Percentiles rank a stretch among this genome's conserved stretches.
phyloP scores from a whole-genome alignment of 169 alveolate species.

The Plasmodium gonderi region DNA sequence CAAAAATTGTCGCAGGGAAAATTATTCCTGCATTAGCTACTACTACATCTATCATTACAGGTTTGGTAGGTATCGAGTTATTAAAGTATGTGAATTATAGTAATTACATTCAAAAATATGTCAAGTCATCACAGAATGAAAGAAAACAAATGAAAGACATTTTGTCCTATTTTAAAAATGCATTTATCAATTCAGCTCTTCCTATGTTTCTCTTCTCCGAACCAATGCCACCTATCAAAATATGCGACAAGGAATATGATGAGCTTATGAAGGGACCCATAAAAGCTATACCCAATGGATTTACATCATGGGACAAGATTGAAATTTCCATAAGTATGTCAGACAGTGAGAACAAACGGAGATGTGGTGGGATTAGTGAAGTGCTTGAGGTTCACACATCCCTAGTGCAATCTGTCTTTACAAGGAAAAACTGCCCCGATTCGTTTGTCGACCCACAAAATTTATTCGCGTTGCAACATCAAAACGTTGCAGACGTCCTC shows the following conservation, averaged over 20 bases:
- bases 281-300: conserved; percentile 95
- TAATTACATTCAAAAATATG: conserved; percentile 66
- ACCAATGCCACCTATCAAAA: conserved; percentile 90
- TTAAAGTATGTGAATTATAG: conserved; percentile 84
- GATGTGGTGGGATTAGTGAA: conserved; percentile 15
- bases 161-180: conserved; percentile 91
- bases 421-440: no score
- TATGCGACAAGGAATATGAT: conserved; percentile 92
- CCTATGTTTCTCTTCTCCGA: conserved; percentile 93
- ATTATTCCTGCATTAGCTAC: conserved; percentile 99
- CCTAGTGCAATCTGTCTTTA: neutral
- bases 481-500: no score
- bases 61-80: conserved; percentile 95
- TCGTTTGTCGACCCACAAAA: no score
- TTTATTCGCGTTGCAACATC: no score
- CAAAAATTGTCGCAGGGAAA: conserved; percentile 99
- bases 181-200: conserved; percentile 95
- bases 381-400: neutral
- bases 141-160: conserved; percentile 37
- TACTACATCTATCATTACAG: conserved; percentile 99
- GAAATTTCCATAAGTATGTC: conserved; percentile 84
- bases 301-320: conserved; percentile 98
- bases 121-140: conserved; percentile 6
- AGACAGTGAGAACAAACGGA: conserved; percentile 76
- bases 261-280: conserved; percentile 96